These are phyloP conservation scores for Aspergillus haitiensis DNA, from an alignment of 495 filamentous ascomycete species.

Conservation along the genomic window DNA sequence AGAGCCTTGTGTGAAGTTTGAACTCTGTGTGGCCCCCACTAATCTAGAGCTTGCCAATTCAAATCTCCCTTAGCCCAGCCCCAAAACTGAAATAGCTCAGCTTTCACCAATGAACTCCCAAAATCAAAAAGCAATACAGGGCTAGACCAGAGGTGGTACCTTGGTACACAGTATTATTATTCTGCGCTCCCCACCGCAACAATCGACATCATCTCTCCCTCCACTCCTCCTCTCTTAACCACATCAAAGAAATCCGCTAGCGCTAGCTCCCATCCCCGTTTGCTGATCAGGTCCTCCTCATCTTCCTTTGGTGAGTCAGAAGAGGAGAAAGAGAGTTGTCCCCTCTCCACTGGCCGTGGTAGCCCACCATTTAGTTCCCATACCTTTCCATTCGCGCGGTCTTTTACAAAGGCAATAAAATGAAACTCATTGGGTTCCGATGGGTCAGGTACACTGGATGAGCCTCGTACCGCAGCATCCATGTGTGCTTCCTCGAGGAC, in stretches of 20 bases:
- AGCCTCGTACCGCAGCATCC: conserved; percentile 65
- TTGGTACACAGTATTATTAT: neutral
- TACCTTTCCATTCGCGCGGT: conserved; percentile 53
- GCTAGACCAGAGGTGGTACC: too few species aligned
- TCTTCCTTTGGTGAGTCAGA: conserved; percentile 23
- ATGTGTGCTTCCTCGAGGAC: conserved; percentile 70
- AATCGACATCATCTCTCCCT: conserved; percentile 1
- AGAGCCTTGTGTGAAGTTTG: too few species aligned
- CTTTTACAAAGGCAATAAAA: conserved; percentile 80
- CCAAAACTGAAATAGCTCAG: too few species aligned
- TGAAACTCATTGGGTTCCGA: conserved; percentile 65
- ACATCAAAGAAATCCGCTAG: conserved; percentile 59
- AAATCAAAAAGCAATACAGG: too few species aligned
- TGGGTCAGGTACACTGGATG: conserved; percentile 64
- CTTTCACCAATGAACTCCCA: too few species aligned
- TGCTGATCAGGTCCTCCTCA: conserved; percentile 69
- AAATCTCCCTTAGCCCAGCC: too few species aligned
- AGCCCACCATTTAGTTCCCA: conserved; percentile 83
- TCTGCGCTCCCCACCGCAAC: neutral
- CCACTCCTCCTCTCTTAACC: conserved; percentile 56
- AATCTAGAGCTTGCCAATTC: too few species aligned
- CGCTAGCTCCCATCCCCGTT: conserved; percentile 61
- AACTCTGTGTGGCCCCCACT: too few species aligned
- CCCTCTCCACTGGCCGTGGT: conserved; percentile 73
- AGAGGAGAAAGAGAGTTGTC: conserved; percentile 39